Conservation (phyloP, 257 asterid genomes). For the Scutellaria baicalensis region DNA sequence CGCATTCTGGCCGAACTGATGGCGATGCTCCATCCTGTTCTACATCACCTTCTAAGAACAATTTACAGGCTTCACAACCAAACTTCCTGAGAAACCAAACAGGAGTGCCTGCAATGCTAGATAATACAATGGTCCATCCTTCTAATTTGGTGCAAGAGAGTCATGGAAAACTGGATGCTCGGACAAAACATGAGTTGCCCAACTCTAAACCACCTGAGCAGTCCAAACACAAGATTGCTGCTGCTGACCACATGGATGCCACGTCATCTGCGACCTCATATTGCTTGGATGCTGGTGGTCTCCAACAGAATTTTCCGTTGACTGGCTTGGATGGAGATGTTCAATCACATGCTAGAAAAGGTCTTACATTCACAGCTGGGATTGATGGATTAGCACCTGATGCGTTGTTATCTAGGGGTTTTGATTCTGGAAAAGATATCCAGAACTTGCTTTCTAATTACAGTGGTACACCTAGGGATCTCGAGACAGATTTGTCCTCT, state of each 20-base stretch:
- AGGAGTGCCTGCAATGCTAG: constrained; percentile 32
- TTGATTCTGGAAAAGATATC: constrained; percentile 85
- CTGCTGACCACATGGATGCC: constrained; percentile 65
- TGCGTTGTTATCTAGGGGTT: constrained; percentile 84
- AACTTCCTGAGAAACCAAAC: constrained; percentile 58
- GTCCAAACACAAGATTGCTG: constrained; percentile 42
- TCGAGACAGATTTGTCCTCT: constrained; percentile 73
- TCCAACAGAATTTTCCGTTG: constrained; percentile 56
- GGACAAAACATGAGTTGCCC: constrained; percentile 43
- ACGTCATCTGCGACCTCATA: constrained; percentile 82
- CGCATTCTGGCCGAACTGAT: constrained; percentile 53
- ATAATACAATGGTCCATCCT: constrained; percentile 45
- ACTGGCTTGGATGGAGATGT: constrained; percentile 66
- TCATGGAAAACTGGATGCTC: constrained; percentile 41
- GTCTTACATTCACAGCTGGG: constrained; percentile 43
- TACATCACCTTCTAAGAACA: constrained; percentile 68
- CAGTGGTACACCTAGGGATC: constrained; percentile 60
- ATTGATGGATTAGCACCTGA: constrained; percentile 78
- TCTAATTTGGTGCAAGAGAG: constrained; percentile 47
- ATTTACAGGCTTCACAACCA: constrained; percentile 40
- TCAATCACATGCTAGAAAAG: constrained; percentile 62
- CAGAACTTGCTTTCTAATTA: constrained; percentile 73
- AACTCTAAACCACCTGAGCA: constrained; percentile 51
- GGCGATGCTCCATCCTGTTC: constrained; percentile 72
- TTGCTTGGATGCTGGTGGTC: constrained; percentile 68